Evolutionary conservation across 129 eudicot species (phyloP).

Genomic region (Flaveria trinervia): DNA sequence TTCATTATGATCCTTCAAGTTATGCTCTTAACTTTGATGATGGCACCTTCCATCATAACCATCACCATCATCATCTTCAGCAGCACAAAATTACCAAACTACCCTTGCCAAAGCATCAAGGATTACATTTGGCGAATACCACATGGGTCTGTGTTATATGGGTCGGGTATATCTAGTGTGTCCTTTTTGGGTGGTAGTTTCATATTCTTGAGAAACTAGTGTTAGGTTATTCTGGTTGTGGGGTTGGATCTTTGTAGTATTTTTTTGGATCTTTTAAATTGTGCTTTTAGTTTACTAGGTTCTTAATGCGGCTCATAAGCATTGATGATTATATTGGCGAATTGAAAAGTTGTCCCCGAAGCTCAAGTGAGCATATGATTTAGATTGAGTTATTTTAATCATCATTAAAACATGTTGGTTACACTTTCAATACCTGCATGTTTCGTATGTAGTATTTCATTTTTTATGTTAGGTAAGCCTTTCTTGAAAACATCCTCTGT

Average conservation of each 20-base stretch:
- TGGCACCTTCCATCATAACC: constrained; percentile 33
- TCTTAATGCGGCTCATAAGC: constrained; percentile 6
- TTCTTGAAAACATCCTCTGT: no score
- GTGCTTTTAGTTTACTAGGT: background rate
- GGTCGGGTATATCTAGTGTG: constrained; percentile 41
- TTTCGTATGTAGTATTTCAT: no score
- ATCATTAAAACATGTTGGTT: background rate
- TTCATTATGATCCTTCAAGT: constrained; percentile 78
- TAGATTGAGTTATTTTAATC: background rate
- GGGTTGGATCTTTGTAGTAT: constrained; percentile 28
- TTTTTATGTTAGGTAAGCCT: no score
- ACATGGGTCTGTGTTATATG: constrained; percentile 56
- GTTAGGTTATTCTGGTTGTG: constrained; percentile 1
- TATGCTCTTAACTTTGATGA: constrained; percentile 94
- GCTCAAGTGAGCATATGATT: background rate
- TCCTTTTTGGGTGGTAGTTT: background rate
- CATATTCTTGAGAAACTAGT: constrained; percentile 5
- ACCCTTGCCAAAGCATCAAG: constrained; percentile 28
- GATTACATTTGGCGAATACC: constrained; percentile 5
- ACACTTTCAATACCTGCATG: no score
- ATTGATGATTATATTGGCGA: background rate
- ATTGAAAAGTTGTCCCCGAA: background rate
- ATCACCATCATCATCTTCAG: constrained; percentile 19
- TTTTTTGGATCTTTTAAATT: background rate
- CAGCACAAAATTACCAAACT: constrained; percentile 21